Conservation (phyloP, 345 rosid species). For the Eucalyptus regnans region DNA sequence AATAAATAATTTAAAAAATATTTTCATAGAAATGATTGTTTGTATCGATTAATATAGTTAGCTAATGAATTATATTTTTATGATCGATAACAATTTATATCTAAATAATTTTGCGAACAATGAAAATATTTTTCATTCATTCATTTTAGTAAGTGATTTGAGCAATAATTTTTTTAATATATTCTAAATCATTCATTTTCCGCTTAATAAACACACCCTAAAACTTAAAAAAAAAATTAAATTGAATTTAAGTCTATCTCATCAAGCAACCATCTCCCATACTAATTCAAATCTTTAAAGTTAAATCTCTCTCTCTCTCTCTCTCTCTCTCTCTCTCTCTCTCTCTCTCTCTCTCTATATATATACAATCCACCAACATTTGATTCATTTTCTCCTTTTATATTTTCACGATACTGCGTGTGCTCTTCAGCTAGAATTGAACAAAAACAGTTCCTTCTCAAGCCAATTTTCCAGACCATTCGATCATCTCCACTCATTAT, state of each 20-base stretch:
- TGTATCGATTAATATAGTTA: neutral
- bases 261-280: neutral
- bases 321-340: neutral
- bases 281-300: neutral
- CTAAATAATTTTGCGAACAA: too few species aligned
- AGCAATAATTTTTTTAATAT: too few species aligned
- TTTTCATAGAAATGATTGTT: too few species aligned
- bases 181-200: neutral
- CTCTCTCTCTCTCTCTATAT: neutral
- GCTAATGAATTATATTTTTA: neutral
- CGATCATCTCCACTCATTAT: neutral
- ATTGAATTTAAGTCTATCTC: neutral
- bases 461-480: neutral
- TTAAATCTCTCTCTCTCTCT: neutral
- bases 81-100: too few species aligned
- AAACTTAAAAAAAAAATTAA: neutral
- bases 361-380: neutral
- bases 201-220: neutral
- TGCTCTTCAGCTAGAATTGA: neutral
- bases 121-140: too few species aligned
- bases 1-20: too few species aligned
- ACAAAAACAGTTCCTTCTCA: neutral
- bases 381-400: neutral
- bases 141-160: neutral
- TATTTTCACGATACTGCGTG: neutral